Evolutionary conservation across 805 yeast genomes (phyloP), one percentile per base, ranked within the genome.

Genomic region (Osmozyma mogii): DNA sequence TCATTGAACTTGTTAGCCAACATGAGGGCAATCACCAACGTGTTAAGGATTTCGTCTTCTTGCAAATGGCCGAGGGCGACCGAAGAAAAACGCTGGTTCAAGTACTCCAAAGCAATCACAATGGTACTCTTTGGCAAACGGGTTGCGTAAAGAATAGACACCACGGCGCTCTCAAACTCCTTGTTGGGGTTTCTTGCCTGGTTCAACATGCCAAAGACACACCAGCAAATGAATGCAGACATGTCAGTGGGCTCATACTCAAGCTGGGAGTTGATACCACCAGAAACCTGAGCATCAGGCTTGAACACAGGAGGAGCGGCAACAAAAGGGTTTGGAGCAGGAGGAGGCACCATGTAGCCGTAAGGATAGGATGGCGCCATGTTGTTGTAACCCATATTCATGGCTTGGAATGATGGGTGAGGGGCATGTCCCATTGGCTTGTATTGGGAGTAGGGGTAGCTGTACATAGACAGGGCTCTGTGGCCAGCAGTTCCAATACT

Each of bases 1-100:
- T 89, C 97, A 52, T 88, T 85, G 54, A 85, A 84, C 60, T 89
- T 89, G 63, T 89, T 89, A 27, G 96, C 94, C 37, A 89, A 63
- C 21, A 89, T 73, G 25, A 89, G 66, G 3, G 94, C 70, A 13
- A 81, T 66, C 24, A 79, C 75, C 24, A 85, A 54, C 51, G 62
- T 69, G 49, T 60, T 67, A 60, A 69, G 83, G 48, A 62, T 46
- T 36, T 67, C 60, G 27, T 47, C 45, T 30, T 59, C 58, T 32
- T 39, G 26, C 31, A 61, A 35, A n/a, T 28, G 16, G 12, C 30
- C 19, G 8, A 49, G 36, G 6, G 33, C 26, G 16, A 27, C 25
- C 27, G 64, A 52, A 11, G 49, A 48, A 34, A 55, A 56, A 36
- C 82, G 66, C 48, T 81, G 81, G 44, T 82, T 73, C 47, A 88